Evolutionary conservation across 192 early-diverging fungal species (phyloP), one percentile per base, ranked within the genome.

Genomic region (Cetraspora pellucida): DNA sequence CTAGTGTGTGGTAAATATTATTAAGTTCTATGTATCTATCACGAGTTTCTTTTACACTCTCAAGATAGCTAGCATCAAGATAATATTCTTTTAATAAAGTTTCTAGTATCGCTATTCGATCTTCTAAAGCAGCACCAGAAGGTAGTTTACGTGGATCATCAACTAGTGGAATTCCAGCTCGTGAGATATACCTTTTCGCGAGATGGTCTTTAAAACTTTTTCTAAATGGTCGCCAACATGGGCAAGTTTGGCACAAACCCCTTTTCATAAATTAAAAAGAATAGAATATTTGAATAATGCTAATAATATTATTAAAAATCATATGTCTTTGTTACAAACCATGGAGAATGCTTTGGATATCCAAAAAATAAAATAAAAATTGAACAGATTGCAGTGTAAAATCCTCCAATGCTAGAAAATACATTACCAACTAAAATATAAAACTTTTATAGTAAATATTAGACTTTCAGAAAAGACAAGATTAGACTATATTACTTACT

Each of bases 161-260:
- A 25, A 13, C 23, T 27, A 63, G 27, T 63, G 60, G 60, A 25
- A 63, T 63, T 25, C 60, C 60, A 25, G 60, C 60, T 31, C n/a
- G 5, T 27, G 27, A 63, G 25, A 63, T 14, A 27, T 63, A 63
- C 4, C 60, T 17, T 63, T n/a, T 27, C 8, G 60, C 60, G 11
- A 63, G 10, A 31, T 63, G 23, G 11, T 27, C 25, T 25, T 63
- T 63, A 25, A 63, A 31, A 63, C 0, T 13, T 63, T 25, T 25
- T 63, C 60, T 25, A 27, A 17, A 63, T 27, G 60, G 60, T 8
- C 25, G 14, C 11, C 60, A 63, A 16, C 60, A 25, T 3, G 27
- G 8, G 3, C 23, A 30, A 25, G 19, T 25, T 14, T 8, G 17
- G 17, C 25, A 25, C 19, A 31, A 25, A 10, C 17, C 13, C 5